These are phyloP conservation scores for Datura wrightii DNA, from an alignment of 257 asterid genomes.

Conservation along the genomic window DNA sequence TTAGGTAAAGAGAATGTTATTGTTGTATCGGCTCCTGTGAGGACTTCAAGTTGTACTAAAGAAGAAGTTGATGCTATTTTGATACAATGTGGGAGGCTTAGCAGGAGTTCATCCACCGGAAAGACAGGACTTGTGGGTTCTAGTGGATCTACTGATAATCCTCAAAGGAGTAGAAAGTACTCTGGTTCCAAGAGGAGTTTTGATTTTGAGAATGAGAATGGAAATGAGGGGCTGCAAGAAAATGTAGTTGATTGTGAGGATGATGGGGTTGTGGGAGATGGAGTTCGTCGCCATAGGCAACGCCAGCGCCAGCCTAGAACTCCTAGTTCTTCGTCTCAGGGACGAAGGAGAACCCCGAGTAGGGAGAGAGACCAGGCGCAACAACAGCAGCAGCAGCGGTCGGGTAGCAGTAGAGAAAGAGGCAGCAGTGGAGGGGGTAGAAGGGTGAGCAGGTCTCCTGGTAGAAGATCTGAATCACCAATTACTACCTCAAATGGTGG, in stretches of 20 bases:
- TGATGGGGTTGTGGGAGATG: conserved; percentile 50
- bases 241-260: conserved; percentile 44
- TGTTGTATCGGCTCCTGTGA: conserved; percentile 56
- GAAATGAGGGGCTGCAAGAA: conserved; percentile 37
- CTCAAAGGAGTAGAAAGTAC: conserved; percentile 59
- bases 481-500: conserved; percentile 41
- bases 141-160: conserved; percentile 46
- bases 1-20: conserved; percentile 36
- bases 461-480: conserved; percentile 94
- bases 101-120: conserved; percentile 88
- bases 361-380: conserved; percentile 70
- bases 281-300: conserved; percentile 63
- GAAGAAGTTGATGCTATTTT: conserved; percentile 94
- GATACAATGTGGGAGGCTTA: conserved; percentile 95
- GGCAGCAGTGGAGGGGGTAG: conserved; percentile 58
- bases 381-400: conserved; percentile 51
- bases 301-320: conserved; percentile 58
- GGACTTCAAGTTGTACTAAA: conserved; percentile 92
- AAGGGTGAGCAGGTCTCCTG: conserved; percentile 95
- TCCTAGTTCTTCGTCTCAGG: conserved; percentile 53
- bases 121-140: conserved; percentile 49
- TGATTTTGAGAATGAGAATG: conserved; percentile 77
- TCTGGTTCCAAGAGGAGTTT: conserved; percentile 93
- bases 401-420: conserved; percentile 79
- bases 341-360: conserved; percentile 93